Base-by-base conservation (phyloP, 192 early-diverging fungal species). In the Diversispora epigaea region DNA sequence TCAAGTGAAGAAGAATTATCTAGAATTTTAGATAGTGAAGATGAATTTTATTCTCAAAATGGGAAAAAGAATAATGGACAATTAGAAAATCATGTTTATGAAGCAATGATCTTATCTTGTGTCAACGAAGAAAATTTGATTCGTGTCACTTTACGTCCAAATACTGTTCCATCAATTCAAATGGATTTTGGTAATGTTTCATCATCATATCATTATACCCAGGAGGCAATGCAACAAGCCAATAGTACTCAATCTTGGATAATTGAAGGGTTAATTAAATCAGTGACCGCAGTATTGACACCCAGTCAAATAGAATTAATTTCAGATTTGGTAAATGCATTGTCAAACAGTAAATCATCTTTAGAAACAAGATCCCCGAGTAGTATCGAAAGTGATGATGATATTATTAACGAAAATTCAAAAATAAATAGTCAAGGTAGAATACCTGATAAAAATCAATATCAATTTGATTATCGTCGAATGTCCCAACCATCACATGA, bases 301-400 rank as follows among this genome's bases (percentile, higher is more conserved):
- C 87, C 87, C 12, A 77, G 77, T 19, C 87, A 88, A 52, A 65
- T 83, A 6, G 80, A 77, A 11, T 86, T 80, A 60, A 61, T 85
- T n/a, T 49, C 77, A 45, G 84, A 85, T 40, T 74, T 85, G 22
- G 68, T 80, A 1, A 62, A 60, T 5, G 43, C 58, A 9, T 50
- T 73, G 22, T 49, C 43, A 49, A 40, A 40, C 32, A 73, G 39
- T 19, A 63, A 60, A 62, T 47, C 55, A 25, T 39, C 15, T 58
- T 4, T 2, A 9, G 60, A 63, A 39, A 63, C 19, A 12, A 52
- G 46, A 61, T 32, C 57, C 21, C 9, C 71, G 15, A 61, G 56
- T 9, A 46, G 21, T 43, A 63, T 44, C 2, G 71, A 73, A 63
- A 73, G 71, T 50, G 71, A 73, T 11, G 71, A 73, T 64, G 68